Evolutionary conservation across 306 rosid species (phyloP).

Genomic region (Prunus padus): DNA sequence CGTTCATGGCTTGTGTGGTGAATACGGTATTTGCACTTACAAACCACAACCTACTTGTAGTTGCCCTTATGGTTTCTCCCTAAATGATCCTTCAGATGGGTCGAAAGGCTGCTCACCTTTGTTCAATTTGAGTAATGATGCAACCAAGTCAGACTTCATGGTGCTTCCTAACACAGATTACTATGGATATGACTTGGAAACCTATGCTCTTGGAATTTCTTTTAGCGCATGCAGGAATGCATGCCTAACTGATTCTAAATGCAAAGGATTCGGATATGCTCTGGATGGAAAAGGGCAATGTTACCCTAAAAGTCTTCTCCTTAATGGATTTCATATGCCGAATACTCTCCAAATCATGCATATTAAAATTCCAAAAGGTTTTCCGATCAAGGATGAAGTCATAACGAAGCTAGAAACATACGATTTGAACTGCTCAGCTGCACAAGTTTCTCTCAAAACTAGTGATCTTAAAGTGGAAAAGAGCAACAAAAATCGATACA

Average conservation of each 20-base stretch:
- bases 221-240: conserved; percentile 24
- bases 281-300: conserved; percentile 30
- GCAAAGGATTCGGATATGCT: conserved; percentile 38
- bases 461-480: conserved; percentile 3
- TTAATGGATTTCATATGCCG: conserved; percentile 26
- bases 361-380: conserved; percentile 24
- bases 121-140: conserved; percentile 16
- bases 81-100: conserved; percentile 31
- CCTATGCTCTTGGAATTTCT: neutral
- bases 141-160: conserved; percentile 16
- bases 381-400: neutral
- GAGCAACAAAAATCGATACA: conserved; percentile 7
- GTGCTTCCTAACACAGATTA: conserved; percentile 29
- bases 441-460: conserved; percentile 11
- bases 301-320: conserved; percentile 28
- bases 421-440: conserved; percentile 24
- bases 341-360: conserved; percentile 7
- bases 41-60: conserved; percentile 31
- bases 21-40: conserved; percentile 29
- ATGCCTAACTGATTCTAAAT: conserved; percentile 21
- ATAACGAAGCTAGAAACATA: neutral
- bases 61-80: conserved; percentile 32
- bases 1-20: conserved; percentile 39
- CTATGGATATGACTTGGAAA: conserved; percentile 34
- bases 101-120: conserved; percentile 38